Percentiles rank a stretch among this genome's conserved stretches.
Evolutionary conservation across 139 green algal species (phyloP).

Genomic region (Desmodesmus armatus): DNA sequence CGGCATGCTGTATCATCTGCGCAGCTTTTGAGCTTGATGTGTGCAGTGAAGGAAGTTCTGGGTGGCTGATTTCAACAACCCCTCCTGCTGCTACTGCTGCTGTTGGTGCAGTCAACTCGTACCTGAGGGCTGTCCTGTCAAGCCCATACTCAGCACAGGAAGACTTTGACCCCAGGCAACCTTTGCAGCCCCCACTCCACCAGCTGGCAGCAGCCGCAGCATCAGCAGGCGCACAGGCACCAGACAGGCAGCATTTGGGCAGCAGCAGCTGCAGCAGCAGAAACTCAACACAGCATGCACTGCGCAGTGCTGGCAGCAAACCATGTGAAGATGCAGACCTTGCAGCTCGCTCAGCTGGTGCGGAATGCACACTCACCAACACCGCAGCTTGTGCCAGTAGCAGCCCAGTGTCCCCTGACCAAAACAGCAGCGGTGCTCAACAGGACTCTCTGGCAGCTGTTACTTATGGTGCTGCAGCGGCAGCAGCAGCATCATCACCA

Average conservation of each 20-base stretch:
- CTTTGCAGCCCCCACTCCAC: not conserved
- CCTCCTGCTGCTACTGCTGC: not conserved
- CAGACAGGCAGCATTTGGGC: not conserved
- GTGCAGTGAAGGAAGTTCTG: not conserved
- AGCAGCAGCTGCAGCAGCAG: not conserved
- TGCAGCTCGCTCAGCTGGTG: not conserved
- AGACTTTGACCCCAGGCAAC: constrained; percentile 46
- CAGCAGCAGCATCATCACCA: not conserved
- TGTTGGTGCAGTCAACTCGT: constrained; percentile 52
- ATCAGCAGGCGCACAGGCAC: not conserved
- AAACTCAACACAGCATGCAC: not conserved
- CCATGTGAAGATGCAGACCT: not conserved
- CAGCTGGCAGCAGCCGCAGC: not conserved
- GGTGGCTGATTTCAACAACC: too few relatives aligned
- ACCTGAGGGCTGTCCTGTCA: constrained; percentile 48
- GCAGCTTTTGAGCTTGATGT: not conserved
- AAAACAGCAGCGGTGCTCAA: not conserved
- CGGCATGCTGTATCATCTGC: not conserved
- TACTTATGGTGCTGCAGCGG: not conserved
- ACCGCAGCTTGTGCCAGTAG: not conserved
- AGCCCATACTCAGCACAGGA: not conserved
- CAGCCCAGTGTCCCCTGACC: not conserved
- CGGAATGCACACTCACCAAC: not conserved
- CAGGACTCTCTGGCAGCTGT: not conserved
- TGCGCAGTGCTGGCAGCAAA: not conserved